phyloP scores from a whole-genome alignment of 768 basidiomycete genomes.

The Suillus weaverae region DNA sequence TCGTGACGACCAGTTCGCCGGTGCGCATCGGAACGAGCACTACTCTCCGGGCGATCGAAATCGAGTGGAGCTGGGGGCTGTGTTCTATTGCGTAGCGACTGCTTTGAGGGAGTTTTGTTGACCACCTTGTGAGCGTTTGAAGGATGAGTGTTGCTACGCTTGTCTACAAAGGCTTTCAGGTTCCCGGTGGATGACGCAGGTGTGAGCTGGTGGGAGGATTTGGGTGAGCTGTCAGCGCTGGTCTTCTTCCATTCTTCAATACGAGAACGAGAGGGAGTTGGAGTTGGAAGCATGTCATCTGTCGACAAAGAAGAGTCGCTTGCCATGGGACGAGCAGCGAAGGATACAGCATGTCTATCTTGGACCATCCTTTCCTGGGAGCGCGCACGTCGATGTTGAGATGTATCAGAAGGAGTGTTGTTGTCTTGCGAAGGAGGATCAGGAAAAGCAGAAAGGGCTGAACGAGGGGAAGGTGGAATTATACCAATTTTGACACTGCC shows the following conservation, averaged over 20 bases:
- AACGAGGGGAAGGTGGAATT: conserved; percentile 29
- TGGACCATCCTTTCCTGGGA: conserved; percentile 32
- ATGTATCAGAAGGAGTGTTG: conserved; percentile 15
- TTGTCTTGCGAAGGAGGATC: conserved; percentile 18
- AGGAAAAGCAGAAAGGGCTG: conserved; percentile 11
- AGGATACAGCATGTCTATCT: conserved; percentile 34
- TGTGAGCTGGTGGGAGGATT: conserved; percentile 22
- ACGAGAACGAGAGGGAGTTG: conserved; percentile 21
- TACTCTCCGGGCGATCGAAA: conserved; percentile 11
- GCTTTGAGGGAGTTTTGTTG: conserved; percentile 25
- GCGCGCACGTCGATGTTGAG: conserved; percentile 30
- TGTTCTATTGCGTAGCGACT: conserved; percentile 24
- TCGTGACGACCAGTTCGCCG: conserved; percentile 22
- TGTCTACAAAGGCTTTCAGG: conserved; percentile 29
- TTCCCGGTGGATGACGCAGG: conserved; percentile 35
- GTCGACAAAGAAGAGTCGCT: conserved; percentile 19
- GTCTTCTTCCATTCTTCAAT: conserved; percentile 20
- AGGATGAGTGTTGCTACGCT: conserved; percentile 12
- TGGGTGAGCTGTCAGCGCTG: conserved; percentile 12
- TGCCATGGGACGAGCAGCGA: conserved; percentile 29
- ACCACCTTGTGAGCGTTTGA: conserved; percentile 4
- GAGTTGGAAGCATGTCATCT: conserved; percentile 31
- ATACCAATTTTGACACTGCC: conserved; percentile 33
- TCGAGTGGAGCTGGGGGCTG: conserved; percentile 33
- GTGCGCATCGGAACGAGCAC: conserved; percentile 9